Conservation (phyloP, 78 protist species). For the Creolimax fragrantissima region DNA sequence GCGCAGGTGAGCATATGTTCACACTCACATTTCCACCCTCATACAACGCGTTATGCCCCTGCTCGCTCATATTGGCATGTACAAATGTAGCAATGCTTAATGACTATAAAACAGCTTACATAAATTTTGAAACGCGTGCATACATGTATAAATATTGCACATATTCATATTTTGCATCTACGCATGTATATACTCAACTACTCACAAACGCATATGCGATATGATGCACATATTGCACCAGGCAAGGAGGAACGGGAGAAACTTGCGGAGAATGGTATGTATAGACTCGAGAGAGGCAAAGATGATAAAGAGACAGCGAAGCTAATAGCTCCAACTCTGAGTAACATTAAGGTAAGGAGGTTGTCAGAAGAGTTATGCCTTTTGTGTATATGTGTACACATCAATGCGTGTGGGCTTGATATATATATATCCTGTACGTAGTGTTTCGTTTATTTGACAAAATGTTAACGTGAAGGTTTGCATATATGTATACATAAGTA, state of each 20-base stretch:
- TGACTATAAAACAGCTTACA: neutral
- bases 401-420: neutral
- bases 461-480: neutral
- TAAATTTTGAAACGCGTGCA: neutral
- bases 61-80: neutral
- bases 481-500: neutral
- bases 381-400: neutral
- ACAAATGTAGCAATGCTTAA: neutral
- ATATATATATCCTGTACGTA: neutral
- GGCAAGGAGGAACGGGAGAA: slow-evolving; percentile 1
- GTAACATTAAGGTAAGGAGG: neutral
- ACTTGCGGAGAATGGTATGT: slow-evolving; percentile 1
- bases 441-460: neutral
- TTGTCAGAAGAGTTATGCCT: neutral
- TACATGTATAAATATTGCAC: neutral
- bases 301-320: neutral
- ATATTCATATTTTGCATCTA: neutral
- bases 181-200: too few relatives aligned
- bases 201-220: too few relatives aligned
- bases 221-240: too few relatives aligned
- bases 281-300: slow-evolving; percentile 5
- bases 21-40: too few relatives aligned
- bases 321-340: neutral
- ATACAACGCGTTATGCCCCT: neutral
- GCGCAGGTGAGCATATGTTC: too few relatives aligned